Base-by-base conservation (phyloP, 495 filamentous ascomycete species). In the Neurospora cerealis region DNA sequence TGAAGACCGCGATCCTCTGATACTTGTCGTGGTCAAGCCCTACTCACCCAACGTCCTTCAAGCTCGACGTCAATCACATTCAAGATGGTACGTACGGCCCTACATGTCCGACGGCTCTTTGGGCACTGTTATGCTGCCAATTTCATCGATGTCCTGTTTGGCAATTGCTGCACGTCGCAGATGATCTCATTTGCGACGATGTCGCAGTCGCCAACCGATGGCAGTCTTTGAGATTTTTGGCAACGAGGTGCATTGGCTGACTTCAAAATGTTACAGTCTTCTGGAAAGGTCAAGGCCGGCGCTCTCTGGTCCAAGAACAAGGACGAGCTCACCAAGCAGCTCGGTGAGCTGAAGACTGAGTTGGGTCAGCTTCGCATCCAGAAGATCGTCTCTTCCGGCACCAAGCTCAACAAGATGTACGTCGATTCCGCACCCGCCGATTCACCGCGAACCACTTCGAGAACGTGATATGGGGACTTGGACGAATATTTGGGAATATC, bases 271-370 rank as follows among this genome's bases (percentile, higher is more conserved):
- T 76, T 54, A 76, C 81, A 95, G 94, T 96, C 94, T 87, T 86
- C 91, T 80, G 88, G 89, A 83, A 96, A 96, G 88, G 93, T 98
- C 86, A 98, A 97, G 90, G 89, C 94, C 83, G 90, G 88, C 87
- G 89, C 91, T 87, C 92, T 99, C 84, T 98, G 96, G 96, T 90
- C 91, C 86, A 99, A 99, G 94, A 93, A 88, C 91, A 98, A 98
- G 91, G 92, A 95, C 81, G 96, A 99, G 78, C 89, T 99, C 84
- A 88, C 88, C 83, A 75, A 95, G 89, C 94, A 98, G 85, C 89
- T 97, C 78, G 89, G 90, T 78, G 93, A 96, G 84, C 89, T 97
- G 81, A 97, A 99, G 92, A 89, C 89, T 74, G 96, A 98, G 88
- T 90, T 99, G 71, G 91, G 91, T 81, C 91, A 93, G 86, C 89